These are phyloP conservation scores for Camillea tinctor DNA, from an alignment of 2,329 filamentous ascomycete genomes.

Conservation along the genomic window DNA sequence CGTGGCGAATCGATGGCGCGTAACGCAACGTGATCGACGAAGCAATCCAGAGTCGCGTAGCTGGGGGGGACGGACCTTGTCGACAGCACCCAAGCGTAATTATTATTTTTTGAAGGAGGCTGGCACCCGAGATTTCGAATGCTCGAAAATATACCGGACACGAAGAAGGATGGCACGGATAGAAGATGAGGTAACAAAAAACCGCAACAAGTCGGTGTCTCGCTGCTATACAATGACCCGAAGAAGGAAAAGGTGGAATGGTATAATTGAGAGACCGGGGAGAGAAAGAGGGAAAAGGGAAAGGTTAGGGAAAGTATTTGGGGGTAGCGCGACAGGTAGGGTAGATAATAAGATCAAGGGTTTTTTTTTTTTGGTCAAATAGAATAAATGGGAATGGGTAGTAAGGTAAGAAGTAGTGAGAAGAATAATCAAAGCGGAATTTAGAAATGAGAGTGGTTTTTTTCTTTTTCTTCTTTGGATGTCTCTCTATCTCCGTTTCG, in stretches of 20 bases:
- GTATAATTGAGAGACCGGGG: slow-evolving; percentile 13
- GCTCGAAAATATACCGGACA: not conserved
- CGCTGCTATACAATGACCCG: slow-evolving; percentile 18
- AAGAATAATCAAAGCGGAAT: not conserved
- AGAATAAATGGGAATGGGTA: no score
- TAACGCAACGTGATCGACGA: slow-evolving; percentile 14
- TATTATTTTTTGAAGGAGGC: not conserved
- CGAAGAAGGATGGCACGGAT: slow-evolving; percentile 15
- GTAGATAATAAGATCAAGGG: slow-evolving; percentile 2
- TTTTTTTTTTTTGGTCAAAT: no score
- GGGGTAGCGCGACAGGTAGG: not conserved
- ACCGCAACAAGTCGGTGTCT: slow-evolving; percentile 16
- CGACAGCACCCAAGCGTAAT: not conserved
- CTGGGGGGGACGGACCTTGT: not conserved
- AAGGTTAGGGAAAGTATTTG: not conserved
- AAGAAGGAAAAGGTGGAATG: slow-evolving; percentile 6
- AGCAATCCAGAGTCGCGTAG: slow-evolving; percentile 17
- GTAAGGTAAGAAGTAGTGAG: not conserved
- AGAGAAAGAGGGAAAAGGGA: slow-evolving; percentile 6
- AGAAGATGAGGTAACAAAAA: slow-evolving; percentile 16
- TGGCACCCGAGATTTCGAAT: not conserved
- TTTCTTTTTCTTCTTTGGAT: not conserved
- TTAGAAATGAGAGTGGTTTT: slow-evolving; percentile 16
- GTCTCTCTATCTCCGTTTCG: no score
- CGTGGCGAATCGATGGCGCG: slow-evolving; percentile 13